A percentile compares a stretch with the other conserved stretches of the same genome.
These are phyloP conservation scores for Tolypocladium paradoxum DNA, from an alignment of 2,329 filamentous ascomycete species.

Conservation along the genomic window DNA sequence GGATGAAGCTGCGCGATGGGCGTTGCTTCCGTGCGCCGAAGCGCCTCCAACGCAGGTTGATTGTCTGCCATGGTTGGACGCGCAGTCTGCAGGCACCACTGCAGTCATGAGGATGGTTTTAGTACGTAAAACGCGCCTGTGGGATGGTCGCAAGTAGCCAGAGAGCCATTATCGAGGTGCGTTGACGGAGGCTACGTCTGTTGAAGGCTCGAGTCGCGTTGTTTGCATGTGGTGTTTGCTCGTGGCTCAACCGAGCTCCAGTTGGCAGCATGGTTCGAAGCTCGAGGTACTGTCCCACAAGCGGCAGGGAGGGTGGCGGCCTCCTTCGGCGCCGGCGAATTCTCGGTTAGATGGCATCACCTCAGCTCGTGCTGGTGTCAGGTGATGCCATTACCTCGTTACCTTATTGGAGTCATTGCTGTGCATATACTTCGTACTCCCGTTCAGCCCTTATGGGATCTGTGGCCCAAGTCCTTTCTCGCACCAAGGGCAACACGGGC, in stretches of 20 bases:
- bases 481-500: conserved; percentile 12
- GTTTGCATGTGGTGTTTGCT: background rate
- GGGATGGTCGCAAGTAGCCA: background rate
- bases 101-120: background rate
- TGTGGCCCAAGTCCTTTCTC: background rate
- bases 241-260: background rate
- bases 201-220: background rate
- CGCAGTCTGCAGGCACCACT: background rate
- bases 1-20: conserved; percentile 47
- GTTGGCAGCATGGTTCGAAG: background rate
- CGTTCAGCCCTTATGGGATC: background rate
- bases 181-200: background rate
- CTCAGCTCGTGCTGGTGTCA: background rate
- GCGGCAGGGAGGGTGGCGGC: background rate
- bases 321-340: background rate
- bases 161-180: background rate
- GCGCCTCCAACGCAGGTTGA: conserved; percentile 8
- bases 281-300: background rate
- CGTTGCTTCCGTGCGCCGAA: conserved; percentile 24
- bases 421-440: background rate
- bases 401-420: background rate
- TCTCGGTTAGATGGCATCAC: background rate
- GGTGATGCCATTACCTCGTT: background rate
- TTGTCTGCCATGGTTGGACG: background rate
- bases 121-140: background rate